A percentile compares a stretch with the other conserved stretches of the same genome.
Conservation (phyloP, 805 yeast genomes). For the Yamadazyma takamatsuzukensis region DNA sequence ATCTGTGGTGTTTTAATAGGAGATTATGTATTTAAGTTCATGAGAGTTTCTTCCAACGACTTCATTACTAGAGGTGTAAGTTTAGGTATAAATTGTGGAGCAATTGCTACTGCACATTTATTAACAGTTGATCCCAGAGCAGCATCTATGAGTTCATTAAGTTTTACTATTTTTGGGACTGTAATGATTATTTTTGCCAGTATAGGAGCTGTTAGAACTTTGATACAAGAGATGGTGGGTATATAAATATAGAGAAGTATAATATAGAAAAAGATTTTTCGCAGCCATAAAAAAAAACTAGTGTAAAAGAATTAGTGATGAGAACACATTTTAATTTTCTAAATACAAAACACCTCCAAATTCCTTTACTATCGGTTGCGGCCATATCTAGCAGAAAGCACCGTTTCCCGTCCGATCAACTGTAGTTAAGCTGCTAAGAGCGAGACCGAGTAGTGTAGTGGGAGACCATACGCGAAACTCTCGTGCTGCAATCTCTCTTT, state of each 20-base stretch:
- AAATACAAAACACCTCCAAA: too few relatives aligned
- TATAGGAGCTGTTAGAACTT: constrained; percentile 36
- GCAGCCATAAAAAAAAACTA: too few relatives aligned
- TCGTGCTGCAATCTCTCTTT: too few relatives aligned
- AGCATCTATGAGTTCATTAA: constrained; percentile 70
- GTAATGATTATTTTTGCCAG: constrained; percentile 67
- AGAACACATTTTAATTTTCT: too few relatives aligned
- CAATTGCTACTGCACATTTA: constrained; percentile 77
- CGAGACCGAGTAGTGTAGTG: too few relatives aligned
- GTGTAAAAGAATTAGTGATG: too few relatives aligned
- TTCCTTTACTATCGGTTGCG: too few relatives aligned
- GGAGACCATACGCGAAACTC: too few relatives aligned
- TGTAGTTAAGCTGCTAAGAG: too few relatives aligned
- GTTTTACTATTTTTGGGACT: constrained; percentile 72
- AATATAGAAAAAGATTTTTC: too few relatives aligned
- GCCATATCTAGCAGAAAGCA: too few relatives aligned
- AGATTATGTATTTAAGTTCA: constrained; percentile 46
- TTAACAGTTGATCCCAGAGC: constrained; percentile 71
- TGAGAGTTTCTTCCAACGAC: constrained; percentile 57
- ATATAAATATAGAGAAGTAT: background rate
- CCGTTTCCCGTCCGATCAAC: too few relatives aligned
- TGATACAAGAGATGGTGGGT: constrained; percentile 14
- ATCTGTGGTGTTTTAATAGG: constrained; percentile 69
- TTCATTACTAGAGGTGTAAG: constrained; percentile 75
- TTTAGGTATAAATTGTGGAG: constrained; percentile 75